These are phyloP conservation scores for Pyrrhoderma lamaoense DNA, from an alignment of 1,284 basidiomycete species.

Conservation along the genomic window DNA sequence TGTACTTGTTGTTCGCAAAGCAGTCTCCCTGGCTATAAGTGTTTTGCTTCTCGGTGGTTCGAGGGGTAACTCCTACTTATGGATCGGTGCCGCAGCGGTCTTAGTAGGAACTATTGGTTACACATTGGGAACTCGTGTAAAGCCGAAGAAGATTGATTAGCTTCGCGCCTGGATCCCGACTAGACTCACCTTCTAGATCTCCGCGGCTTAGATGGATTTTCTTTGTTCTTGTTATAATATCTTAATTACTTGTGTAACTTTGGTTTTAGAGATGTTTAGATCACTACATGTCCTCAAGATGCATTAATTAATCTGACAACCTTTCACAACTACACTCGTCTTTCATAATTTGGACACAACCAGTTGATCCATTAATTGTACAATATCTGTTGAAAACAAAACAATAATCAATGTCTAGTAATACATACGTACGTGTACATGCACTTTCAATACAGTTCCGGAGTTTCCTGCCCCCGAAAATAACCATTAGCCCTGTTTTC, in stretches of 20 bases:
- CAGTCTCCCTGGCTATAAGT: slow-evolving; percentile 74
- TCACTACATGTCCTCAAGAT: no score
- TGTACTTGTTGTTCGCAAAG: slow-evolving; percentile 85
- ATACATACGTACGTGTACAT: slow-evolving; percentile 1
- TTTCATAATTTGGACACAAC: no score
- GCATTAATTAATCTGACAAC: no score
- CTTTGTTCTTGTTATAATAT: no score
- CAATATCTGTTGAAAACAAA: no score
- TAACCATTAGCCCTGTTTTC: background rate
- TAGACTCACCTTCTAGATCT: no score
- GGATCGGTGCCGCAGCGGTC: slow-evolving; percentile 61
- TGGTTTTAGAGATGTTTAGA: no score
- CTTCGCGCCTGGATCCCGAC: background rate
- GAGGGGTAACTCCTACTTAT: slow-evolving; percentile 39
- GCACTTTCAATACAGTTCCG: no score
- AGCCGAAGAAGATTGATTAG: slow-evolving; percentile 21
- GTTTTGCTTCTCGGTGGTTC: slow-evolving; percentile 41
- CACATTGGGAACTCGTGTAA: slow-evolving; percentile 35
- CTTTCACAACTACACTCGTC: no score
- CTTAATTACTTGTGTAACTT: no score
- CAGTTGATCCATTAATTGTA: no score
- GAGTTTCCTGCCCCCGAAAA: background rate
- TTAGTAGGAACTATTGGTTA: slow-evolving; percentile 70
- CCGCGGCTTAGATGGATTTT: no score
- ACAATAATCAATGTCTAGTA: background rate